These are phyloP conservation scores for Fraxinus greggii DNA, from an alignment of 305 asterid species.

Conservation along the genomic window DNA sequence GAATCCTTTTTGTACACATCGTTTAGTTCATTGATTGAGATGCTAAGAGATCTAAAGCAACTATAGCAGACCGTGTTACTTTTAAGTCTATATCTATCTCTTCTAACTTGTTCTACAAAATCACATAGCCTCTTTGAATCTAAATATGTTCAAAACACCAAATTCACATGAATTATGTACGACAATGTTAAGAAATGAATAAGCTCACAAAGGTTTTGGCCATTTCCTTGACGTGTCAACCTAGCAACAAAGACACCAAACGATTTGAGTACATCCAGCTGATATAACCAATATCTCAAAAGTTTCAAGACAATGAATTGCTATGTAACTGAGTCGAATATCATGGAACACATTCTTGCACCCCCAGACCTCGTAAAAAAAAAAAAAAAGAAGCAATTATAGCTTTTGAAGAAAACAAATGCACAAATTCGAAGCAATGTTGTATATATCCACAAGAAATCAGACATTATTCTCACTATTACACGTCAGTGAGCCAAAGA, in stretches of 20 bases:
- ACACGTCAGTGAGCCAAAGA: conserved; percentile 39
- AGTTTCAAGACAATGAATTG: neutral
- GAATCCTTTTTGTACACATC: neutral
- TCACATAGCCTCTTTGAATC: neutral
- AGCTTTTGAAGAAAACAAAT: neutral
- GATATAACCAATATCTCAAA: neutral
- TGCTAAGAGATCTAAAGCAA: neutral
- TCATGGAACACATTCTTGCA: neutral
- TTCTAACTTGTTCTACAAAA: neutral
- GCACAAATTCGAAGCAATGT: conserved; percentile 26
- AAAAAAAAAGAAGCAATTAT: neutral
- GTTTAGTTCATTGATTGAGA: neutral
- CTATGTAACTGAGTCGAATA: neutral
- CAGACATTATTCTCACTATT: conserved; percentile 42
- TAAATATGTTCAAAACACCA: neutral
- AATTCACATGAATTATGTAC: neutral
- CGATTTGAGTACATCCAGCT: neutral
- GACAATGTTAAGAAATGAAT: neutral
- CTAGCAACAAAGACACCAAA: neutral
- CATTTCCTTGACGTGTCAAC: neutral
- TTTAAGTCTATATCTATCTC: neutral
- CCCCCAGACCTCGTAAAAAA: neutral
- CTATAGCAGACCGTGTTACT: neutral
- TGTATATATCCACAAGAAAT: conserved; percentile 50
- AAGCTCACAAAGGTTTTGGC: neutral